phyloP scores from a whole-genome alignment of 805 yeast genomes.

The Schwanniomyces yamadae region DNA sequence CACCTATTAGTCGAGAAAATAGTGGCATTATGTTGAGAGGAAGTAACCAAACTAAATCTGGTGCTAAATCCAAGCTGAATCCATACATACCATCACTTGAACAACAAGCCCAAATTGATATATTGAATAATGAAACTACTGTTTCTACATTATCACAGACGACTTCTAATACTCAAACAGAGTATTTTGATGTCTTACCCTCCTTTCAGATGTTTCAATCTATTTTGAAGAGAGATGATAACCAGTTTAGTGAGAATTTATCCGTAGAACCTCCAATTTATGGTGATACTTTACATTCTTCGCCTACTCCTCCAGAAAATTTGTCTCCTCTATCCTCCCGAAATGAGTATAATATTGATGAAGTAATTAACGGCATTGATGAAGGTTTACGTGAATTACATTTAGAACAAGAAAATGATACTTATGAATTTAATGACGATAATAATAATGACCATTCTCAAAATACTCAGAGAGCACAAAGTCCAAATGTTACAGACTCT shows the following conservation, averaged over 20 bases:
- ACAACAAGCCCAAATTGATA: constrained; percentile 36
- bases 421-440: constrained; percentile 13
- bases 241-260: constrained; percentile 36
- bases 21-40: constrained; percentile 1
- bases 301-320: constrained; percentile 26
- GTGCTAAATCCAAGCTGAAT: no score
- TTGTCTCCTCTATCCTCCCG: constrained; percentile 11
- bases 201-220: constrained; percentile 69
- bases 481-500: constrained; percentile 7
- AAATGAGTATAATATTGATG: constrained; percentile 5
- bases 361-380: constrained; percentile 7
- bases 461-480: neutral
- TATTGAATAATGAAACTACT: constrained; percentile 11
- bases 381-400: constrained; percentile 12
- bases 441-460: constrained; percentile 11
- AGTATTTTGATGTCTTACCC: constrained; percentile 58
- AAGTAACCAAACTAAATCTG: constrained; percentile 3
- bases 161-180: constrained; percentile 31
- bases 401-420: constrained; percentile 9
- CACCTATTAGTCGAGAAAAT: neutral
- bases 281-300: constrained; percentile 29
- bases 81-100: constrained; percentile 37
- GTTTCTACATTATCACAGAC: constrained; percentile 20
- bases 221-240: constrained; percentile 42
- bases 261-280: constrained; percentile 36